Evolutionary conservation across 2,329 filamentous ascomycete genomes (phyloP).

Genomic region (Pseudogymnoascus sp.): DNA sequence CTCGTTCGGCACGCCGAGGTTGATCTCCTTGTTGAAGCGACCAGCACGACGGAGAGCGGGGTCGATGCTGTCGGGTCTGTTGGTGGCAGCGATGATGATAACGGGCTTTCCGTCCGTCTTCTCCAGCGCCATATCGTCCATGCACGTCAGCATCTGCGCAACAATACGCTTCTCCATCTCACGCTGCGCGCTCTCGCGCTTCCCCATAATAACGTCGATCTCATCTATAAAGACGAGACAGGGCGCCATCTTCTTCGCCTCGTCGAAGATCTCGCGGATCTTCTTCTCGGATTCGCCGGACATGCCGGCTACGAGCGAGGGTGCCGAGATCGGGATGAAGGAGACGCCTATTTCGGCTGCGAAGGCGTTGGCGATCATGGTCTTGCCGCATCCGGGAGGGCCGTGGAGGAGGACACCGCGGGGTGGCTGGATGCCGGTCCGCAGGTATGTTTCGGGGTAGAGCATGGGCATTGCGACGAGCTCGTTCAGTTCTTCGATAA

Average conservation of each 20-base stretch:
- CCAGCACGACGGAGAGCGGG: constrained; percentile 67
- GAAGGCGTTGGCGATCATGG: constrained; percentile 72
- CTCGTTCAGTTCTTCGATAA: constrained; percentile 62
- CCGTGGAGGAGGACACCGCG: constrained; percentile 74
- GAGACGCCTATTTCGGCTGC: constrained; percentile 68
- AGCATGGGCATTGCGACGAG: constrained; percentile 67
- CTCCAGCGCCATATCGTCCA: constrained; percentile 71
- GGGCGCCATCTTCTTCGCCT: constrained; percentile 77
- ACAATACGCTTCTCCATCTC: constrained; percentile 89
- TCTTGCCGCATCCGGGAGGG: constrained; percentile 81
- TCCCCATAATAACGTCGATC: constrained; percentile 84
- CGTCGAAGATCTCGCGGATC: constrained; percentile 76
- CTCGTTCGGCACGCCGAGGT: constrained; percentile 80
- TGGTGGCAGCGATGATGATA: constrained; percentile 85
- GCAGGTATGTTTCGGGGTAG: constrained; percentile 56
- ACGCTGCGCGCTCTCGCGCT: constrained; percentile 72
- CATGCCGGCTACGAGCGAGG: constrained; percentile 77
- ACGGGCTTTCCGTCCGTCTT: constrained; percentile 71
- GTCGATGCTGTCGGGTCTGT: constrained; percentile 78
- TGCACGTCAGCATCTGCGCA: constrained; percentile 73
- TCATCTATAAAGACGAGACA: constrained; percentile 89
- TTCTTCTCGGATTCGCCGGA: constrained; percentile 86
- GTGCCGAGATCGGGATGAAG: constrained; percentile 75
- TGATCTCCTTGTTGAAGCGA: constrained; percentile 75
- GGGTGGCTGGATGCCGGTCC: constrained; percentile 60